A percentile compares a stretch with the other conserved stretches of the same genome.
These are phyloP conservation scores for Coniochaeta sp. DNA, from an alignment of 2,329 filamentous ascomycete species.

Conservation along the genomic window DNA sequence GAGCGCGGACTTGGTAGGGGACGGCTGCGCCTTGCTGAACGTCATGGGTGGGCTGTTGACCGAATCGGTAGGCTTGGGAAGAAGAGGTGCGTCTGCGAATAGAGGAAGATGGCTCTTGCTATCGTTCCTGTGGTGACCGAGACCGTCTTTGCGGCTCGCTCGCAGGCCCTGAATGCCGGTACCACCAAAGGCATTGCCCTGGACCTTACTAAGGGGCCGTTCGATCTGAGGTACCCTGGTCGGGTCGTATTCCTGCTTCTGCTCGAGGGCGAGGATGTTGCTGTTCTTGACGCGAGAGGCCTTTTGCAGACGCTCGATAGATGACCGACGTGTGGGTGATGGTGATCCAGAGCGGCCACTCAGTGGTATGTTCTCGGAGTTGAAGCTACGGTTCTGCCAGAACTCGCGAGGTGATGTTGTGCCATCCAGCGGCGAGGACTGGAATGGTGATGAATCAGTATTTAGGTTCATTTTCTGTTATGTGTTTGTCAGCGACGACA, in stretches of 20 bases:
- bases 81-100: slow-evolving; percentile 40
- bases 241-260: slow-evolving; percentile 88
- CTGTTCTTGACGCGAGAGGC: slow-evolving; percentile 96
- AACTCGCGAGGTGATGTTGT: slow-evolving; percentile 75
- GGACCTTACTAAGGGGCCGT: slow-evolving; percentile 70
- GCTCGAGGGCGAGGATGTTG: slow-evolving; percentile 90
- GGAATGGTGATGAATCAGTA: slow-evolving; percentile 75
- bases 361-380: slow-evolving; percentile 64
- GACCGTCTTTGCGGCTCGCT: slow-evolving; percentile 18
- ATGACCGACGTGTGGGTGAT: slow-evolving; percentile 72
- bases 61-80: slow-evolving; percentile 26
- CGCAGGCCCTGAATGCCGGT: slow-evolving; percentile 45
- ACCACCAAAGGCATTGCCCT: slow-evolving; percentile 62
- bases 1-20: slow-evolving; percentile 85
- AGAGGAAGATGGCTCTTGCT: slow-evolving; percentile 54
- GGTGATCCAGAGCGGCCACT: slow-evolving; percentile 53
- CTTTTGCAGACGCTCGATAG: slow-evolving; percentile 90
- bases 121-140: slow-evolving; percentile 43
- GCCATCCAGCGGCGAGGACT: slow-evolving; percentile 67
- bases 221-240: slow-evolving; percentile 69
- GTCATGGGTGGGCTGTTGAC: slow-evolving; percentile 23
- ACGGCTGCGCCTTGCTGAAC: slow-evolving; percentile 64
- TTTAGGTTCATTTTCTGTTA: slow-evolving; percentile 58
- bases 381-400: slow-evolving; percentile 75
- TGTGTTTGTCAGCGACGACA: slow-evolving; percentile 4